phyloP scores from a whole-genome alignment of 805 yeast species.

The Kurtzmaniella cleridarum region DNA sequence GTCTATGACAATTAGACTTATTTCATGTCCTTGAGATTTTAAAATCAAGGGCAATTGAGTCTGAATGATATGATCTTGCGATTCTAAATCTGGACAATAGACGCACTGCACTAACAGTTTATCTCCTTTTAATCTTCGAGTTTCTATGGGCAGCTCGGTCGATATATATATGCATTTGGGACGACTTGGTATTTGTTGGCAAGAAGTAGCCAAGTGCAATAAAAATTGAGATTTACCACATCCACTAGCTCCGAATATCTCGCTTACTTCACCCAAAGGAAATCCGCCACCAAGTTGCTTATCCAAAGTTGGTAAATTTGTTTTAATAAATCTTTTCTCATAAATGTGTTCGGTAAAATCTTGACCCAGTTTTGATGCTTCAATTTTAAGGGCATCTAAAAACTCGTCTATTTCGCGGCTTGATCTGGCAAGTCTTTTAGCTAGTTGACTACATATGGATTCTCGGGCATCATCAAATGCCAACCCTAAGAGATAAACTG shows the following conservation, averaged over 20 bases:
- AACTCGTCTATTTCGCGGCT: conserved; percentile 22
- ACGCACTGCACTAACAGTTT: conserved; percentile 41
- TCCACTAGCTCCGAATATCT: conserved; percentile 79
- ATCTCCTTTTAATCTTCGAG: conserved; percentile 43
- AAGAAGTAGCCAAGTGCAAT: conserved; percentile 57
- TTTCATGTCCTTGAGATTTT: conserved; percentile 19
- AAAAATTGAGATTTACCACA: conserved; percentile 82
- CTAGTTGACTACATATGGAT: conserved; percentile 8
- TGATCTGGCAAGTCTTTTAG: conserved; percentile 20
- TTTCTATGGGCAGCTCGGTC: conserved; percentile 72
- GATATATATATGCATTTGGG: conserved; percentile 53
- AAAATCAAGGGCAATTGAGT: conserved; percentile 61
- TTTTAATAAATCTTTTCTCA: conserved; percentile 9
- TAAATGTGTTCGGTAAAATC: not conserved
- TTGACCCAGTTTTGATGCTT: not conserved
- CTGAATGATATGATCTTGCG: conserved; percentile 65
- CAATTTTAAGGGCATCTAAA: conserved; percentile 6
- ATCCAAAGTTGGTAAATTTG: conserved; percentile 24
- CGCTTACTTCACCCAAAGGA: conserved; percentile 43
- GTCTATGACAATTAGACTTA: conserved; percentile 66
- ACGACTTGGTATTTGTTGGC: conserved; percentile 29
- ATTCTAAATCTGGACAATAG: conserved; percentile 62
- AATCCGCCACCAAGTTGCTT: conserved; percentile 25
- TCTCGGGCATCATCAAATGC: conserved; percentile 8
- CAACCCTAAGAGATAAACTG: conserved; percentile 18